Conservation (phyloP, 352 stramenopile species). For the Aphanomyces stellatus region DNA sequence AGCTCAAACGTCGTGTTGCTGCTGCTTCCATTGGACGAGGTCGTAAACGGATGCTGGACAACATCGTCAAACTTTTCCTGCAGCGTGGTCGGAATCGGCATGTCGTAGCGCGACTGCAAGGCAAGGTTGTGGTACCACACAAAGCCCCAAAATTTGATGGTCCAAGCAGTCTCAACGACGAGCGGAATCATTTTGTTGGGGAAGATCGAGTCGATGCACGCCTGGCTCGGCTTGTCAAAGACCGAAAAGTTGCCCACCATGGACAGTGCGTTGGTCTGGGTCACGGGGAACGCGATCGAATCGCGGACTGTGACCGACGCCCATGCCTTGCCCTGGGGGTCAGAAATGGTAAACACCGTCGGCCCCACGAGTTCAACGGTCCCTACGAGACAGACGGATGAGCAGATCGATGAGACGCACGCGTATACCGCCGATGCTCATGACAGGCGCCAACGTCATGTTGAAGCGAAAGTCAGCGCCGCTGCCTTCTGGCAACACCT, state of each 20-base stretch:
- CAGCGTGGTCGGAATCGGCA: neutral
- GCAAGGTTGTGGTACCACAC: constrained; percentile 9
- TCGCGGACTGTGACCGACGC: constrained; percentile 1
- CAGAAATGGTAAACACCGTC: neutral
- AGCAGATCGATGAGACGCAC: neutral
- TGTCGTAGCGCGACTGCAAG: neutral
- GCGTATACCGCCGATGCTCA: constrained; percentile 5
- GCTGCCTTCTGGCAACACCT: constrained; percentile 1
- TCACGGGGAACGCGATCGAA: constrained; percentile 5
- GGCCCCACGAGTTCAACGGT: constrained; percentile 4
- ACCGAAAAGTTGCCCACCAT: neutral
- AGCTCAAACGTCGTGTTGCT: constrained; percentile 2
- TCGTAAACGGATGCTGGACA: neutral
- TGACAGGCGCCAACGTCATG: neutral
- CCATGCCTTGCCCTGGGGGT: constrained; percentile 7
- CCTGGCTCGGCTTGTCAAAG: constrained; percentile 2
- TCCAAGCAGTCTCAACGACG: constrained; percentile 1
- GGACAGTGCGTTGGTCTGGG: neutral
- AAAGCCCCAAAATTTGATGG: constrained; percentile 17
- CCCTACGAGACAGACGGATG: neutral
- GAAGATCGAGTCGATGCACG: neutral
- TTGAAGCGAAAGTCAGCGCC: constrained; percentile 12
- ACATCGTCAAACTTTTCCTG: constrained; percentile 4
- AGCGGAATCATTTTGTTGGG: constrained; percentile 5
- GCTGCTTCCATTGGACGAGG: neutral